Evolutionary conservation across 1,284 basidiomycete species (phyloP), one percentile per base, ranked within the genome.

Genomic region (Boletus semigastroideus): DNA sequence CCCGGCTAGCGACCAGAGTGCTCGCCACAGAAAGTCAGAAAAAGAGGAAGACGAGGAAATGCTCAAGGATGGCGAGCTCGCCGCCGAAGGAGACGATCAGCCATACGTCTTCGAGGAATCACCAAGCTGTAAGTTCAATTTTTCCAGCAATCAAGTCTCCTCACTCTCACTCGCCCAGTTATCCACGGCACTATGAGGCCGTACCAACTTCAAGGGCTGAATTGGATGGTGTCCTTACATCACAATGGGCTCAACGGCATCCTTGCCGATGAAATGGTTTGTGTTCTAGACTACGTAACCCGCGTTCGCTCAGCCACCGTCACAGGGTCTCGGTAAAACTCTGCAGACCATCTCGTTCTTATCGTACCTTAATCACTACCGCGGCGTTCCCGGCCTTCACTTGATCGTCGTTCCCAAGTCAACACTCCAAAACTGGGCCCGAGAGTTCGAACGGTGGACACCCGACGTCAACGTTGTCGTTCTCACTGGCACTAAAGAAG

Each of bases 41-140:
- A 98, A 98, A 72, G 96, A 98, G 66, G 96, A 98, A 69, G 96
- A 98, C 57, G 94, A 98, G 62, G 95, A 98, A 71, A 65, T 98
- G 65, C 73, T 98, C 46, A 91, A 94, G 60, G 92, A 94, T 49
- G 89, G 84, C 4, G 90, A 92, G 58, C 78, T 87, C 34, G 91
- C 87, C 22, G 83, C 77, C 5, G 86, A 87, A 49, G 90, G 87
- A 10, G 85, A 90, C 56, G 90, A 94, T 63, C 87, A 91, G 55
- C 90, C 92, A 0, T 91, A 86, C 60, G 92, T 96, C 1, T 98
- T 97, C 55, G 94, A 96, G 64, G 87, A 94, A 61, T 93, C 90
- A 1, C 94, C 94, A 0, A 84, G 83, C 60, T 97, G 94, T 96
- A 59, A 63, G 86, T 75, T 46, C 59, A 60, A 33, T 30, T 25